phyloP scores from a whole-genome alignment of 2,329 filamentous ascomycete species.

The Pseudogymnoascus sp. region DNA sequence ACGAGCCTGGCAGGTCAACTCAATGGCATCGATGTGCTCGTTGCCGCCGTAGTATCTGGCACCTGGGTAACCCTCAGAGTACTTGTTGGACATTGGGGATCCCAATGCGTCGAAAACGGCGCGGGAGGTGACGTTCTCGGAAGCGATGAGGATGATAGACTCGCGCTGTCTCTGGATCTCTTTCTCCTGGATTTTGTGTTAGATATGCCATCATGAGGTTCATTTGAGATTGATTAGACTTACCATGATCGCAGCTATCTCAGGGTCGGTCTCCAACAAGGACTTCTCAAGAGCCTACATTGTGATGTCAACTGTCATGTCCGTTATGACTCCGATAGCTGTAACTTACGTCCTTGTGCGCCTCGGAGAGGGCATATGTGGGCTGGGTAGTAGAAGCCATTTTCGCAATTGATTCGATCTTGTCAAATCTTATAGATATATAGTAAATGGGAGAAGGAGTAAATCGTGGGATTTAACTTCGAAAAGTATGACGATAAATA shows the following conservation, averaged over 20 bases:
- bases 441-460: background rate
- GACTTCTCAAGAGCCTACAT: conserved; percentile 88
- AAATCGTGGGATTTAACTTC: conserved; percentile 4
- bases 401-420: background rate
- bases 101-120: conserved; percentile 97
- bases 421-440: background rate
- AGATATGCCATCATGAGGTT: conserved; percentile 5
- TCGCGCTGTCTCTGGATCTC: conserved; percentile 96
- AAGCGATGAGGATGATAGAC: conserved; percentile 97
- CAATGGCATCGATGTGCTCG: conserved; percentile 95
- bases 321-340: conserved; percentile 12
- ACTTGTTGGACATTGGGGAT: conserved; percentile 96
- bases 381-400: conserved; percentile 18
- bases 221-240: conserved; percentile 25
- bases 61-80: conserved; percentile 96
- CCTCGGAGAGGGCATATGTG: conserved; percentile 55
- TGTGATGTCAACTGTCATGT: conserved; percentile 28
- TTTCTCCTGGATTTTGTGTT: conserved; percentile 51
- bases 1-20: conserved; percentile 88
- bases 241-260: conserved; percentile 97
- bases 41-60: conserved; percentile 99
- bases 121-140: conserved; percentile 97
- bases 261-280: conserved; percentile 81
- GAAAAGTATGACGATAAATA: background rate
- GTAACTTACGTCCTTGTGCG: conserved; percentile 54